Percentiles rank a stretch among this genome's conserved stretches.
Evolutionary conservation across 192 early-diverging fungal species (phyloP).

Genomic region (Neocallimastix lanati): DNA sequence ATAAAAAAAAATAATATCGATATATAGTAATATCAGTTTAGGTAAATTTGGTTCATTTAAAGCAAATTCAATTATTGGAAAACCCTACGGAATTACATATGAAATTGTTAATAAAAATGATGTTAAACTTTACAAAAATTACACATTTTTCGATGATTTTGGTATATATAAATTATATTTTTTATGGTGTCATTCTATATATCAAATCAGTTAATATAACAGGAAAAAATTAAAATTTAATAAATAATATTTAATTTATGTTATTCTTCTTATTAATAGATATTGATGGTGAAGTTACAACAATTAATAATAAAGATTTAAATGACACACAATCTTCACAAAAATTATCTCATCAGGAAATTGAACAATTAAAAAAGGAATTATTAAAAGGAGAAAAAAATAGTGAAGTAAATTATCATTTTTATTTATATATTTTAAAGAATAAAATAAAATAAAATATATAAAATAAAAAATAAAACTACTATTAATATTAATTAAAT

Average conservation of each 20-base stretch:
- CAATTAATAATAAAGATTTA: conserved; percentile 67
- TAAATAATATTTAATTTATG: too few relatives aligned
- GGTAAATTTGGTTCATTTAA: conserved; percentile 87
- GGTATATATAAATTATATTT: too few relatives aligned
- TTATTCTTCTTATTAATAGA: conserved; percentile 4
- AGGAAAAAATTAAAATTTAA: too few relatives aligned
- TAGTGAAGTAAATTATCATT: conserved; percentile 19
- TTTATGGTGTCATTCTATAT: too few relatives aligned
- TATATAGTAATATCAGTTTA: conserved; percentile 10
- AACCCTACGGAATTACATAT: conserved; percentile 61
- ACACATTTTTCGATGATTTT: conserved; percentile 5
- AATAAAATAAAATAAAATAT: too few relatives aligned
- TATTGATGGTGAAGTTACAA: conserved; percentile 17
- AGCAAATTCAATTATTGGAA: conserved; percentile 60
- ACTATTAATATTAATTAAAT: too few relatives aligned
- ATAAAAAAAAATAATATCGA: too few relatives aligned
- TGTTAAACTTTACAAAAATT: background rate
- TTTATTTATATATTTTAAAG: too few relatives aligned
- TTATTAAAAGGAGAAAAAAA: conserved; percentile 46
- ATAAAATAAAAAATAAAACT: too few relatives aligned
- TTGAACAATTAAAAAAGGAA: conserved; percentile 60
- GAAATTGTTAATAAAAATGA: conserved; percentile 48
- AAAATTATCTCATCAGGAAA: conserved; percentile 60
- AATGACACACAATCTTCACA: conserved; percentile 54
- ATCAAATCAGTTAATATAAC: too few relatives aligned